Evolutionary conservation across 140 eudicot species (phyloP), one percentile per base, ranked within the genome.

Genomic region (Senecio squalidus): DNA sequence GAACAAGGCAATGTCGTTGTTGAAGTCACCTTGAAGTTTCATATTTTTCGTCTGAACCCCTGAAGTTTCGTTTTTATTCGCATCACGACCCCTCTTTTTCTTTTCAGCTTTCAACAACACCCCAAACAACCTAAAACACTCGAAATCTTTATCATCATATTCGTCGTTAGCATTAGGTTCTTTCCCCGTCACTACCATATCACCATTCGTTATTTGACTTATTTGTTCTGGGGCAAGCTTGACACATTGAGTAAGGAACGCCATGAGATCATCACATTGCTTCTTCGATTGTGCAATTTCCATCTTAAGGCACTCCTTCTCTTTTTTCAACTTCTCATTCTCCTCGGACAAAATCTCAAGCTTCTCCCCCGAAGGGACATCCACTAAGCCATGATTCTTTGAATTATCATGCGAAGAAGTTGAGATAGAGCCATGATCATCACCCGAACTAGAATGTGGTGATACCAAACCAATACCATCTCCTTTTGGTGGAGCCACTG

Each of bases 281-380:
- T 75, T 85, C 77, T 85, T 89, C 5, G 86, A 59, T 53, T 58
- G 78, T 5, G 76, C 82, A 17, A 89, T 80, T 75, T 89, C 97
- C 6, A 82, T 62, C 62, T 71, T 77, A 55, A 89, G 76, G 58
- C 64, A 28, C 39, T 64, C 31, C 24, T 85, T 89, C 26, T 89
- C 86, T 22, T 50, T 74, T 59, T 74, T 82, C 14, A 89, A 64
- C 55, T 72, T 89, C 76, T 71, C 73, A 64, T 89, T 89, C 68
- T 82, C 95, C 9, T 56, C 82, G 15, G 82, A 68, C 16, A 84
- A 53, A 21, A 71, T 81, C 17, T 76, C 78, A 5, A 77, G 48
- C 41, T 82, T 79, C 9, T 73, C 84, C 51, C 51, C 51, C 14
- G 68, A 44, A 16, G 78, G 75, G 9, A 34, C 41, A 33, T 24